Evolutionary conservation across 331 rosid genomes (phyloP), one percentile per base, ranked within the genome.

Genomic region (Malus hybrid): DNA sequence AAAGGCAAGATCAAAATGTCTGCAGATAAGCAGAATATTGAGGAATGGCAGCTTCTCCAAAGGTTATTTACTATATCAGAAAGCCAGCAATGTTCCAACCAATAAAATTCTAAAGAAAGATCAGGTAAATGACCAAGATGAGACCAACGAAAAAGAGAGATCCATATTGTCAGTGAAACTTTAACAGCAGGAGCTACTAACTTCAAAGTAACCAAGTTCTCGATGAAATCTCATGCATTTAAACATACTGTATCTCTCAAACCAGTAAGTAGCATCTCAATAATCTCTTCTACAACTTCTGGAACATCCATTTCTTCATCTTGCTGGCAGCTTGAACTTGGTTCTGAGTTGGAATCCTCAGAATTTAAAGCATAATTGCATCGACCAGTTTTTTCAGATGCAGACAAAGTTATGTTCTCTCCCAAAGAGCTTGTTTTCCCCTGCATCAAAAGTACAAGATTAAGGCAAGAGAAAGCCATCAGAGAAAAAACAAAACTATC

Each of bases 281-380:
- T 90, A 76, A 94, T 94, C 90, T 94, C 99, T 86, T 94, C 99
- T 67, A 95, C 84, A 66, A 89, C 77, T 82, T 90, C 99, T 52
- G 97, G 97, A 80, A 95, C 90, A 73, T 90, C 99, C 91, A 92
- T 89, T 71, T 89, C 97, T 80, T 92, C 99, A 42, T 94, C 90
- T 80, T 87, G 88, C 59, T 69, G 68, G 78, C 48, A 82, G 52
- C 82, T 89, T 62, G 73, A 69, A 71, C 67, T 77, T 81, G 73
- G 73, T 18, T 76, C 78, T n/a, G 85, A 71, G 81, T 72, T 77
- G 76, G 77, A 62, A 74, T 39, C 76, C 79, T 65, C 75, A 69
- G 70, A 42, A 46, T 81, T 57, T 82, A 70, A 70, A 67, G 46
- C 80, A 84, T 73, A 55, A 77, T 81, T 85, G 62, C 79, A 57